Base-by-base conservation (phyloP, 495 filamentous ascomycete species). In the Penicillium pancosmium region DNA sequence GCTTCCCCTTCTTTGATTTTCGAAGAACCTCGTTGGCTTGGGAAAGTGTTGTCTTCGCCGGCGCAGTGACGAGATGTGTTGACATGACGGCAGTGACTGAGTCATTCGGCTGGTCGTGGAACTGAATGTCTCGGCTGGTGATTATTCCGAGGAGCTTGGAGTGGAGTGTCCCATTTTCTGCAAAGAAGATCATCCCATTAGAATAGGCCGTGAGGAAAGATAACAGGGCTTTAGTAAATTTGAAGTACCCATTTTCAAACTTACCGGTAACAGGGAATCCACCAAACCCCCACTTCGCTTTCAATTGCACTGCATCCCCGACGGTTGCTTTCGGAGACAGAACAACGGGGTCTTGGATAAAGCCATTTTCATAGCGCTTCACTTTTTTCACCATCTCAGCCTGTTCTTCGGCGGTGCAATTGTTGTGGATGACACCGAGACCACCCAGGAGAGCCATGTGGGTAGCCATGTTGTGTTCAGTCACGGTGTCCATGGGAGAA, bases 401-500 rank as follows among this genome's bases (percentile, higher is more conserved):
- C 79, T 99, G 94, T 56, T 89, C 90, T 43, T 97, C 90, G 15
- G 90, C 80, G 31, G 92, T 91, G 81, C 94, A 99, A 81, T 99
- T 99, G 83, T 99, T 94, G 78, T 99, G 94, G 63, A 99, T 95
- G 55, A 98, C 91, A 74, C 94, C 94, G 33, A 99, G 82, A 69
- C 94, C 94, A 73, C 94, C 94, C 66, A 98, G 88, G 44, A 98
- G 84, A 33, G 94, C 94, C 89, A 99, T 96, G 79, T 96, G 91
- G 65, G 98, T 97, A 51, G 94, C 94, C 94, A 99, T 99, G 71
- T 94, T 92, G 74, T 95, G 89, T 77, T 98, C 94, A 11, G 94
- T 99, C 67, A 99, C 94, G 36, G 94, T 99, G 82, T 99, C 94
- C 94, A 99, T 99, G 64, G 94, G 95, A 25, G 93, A 97, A 19